These are phyloP conservation scores for Ophiostoma tasmaniense DNA, from an alignment of 2,329 filamentous ascomycete species.

Conservation along the genomic window DNA sequence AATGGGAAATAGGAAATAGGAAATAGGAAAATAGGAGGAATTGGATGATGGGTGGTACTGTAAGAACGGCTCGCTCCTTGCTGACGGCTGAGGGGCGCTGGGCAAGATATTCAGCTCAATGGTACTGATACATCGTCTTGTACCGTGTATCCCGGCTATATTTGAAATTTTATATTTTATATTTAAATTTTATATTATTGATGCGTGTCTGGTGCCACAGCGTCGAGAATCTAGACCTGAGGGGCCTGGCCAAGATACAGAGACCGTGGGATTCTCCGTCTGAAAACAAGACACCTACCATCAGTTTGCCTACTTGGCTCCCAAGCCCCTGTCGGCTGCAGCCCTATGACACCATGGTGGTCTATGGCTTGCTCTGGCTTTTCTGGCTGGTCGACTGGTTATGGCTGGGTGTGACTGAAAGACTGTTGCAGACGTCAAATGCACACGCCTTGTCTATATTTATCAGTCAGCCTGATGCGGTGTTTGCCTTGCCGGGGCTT, in stretches of 20 bases:
- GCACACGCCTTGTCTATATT: background rate
- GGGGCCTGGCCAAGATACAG: background rate
- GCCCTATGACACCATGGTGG: background rate
- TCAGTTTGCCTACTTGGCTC: no score
- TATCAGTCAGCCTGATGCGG: background rate
- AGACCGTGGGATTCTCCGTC: background rate
- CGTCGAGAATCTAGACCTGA: background rate
- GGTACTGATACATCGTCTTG: background rate
- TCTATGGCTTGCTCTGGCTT: background rate
- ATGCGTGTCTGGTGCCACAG: background rate
- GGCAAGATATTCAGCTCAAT: background rate
- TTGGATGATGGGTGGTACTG: background rate
- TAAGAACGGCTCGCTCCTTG: background rate
- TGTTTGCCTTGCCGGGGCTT: background rate
- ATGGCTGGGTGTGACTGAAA: background rate
- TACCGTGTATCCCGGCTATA: no score
- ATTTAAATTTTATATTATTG: no score
- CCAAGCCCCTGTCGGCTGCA: background rate
- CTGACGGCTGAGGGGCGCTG: background rate
- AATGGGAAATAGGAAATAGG: background rate
- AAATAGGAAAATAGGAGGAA: slow-evolving; percentile 1
- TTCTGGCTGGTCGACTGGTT: background rate
- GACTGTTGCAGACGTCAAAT: background rate
- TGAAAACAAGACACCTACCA: no score
- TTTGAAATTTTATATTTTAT: background rate